Evolutionary conservation across 2,329 filamentous ascomycete genomes (phyloP).

Genomic region (Alternaria arborescens): DNA sequence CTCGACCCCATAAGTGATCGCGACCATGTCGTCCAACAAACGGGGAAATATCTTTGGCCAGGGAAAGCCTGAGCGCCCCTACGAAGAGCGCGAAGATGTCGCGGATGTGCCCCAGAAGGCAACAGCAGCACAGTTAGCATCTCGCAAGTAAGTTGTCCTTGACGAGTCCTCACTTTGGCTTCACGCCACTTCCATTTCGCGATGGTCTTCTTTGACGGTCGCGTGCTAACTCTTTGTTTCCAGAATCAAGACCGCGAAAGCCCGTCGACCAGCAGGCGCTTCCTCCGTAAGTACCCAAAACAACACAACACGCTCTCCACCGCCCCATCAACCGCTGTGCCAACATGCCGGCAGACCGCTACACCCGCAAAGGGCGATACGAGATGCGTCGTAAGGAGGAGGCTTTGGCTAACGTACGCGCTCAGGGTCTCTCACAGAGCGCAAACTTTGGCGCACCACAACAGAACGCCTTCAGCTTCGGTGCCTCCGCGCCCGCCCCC

Average conservation of each 20-base stretch:
- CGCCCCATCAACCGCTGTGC: slow-evolving; percentile 7
- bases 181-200: neutral
- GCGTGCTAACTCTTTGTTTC: slow-evolving; percentile 29
- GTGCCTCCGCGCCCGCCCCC: slow-evolving; percentile 30
- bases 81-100: slow-evolving; percentile 44
- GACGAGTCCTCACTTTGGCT: neutral
- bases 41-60: slow-evolving; percentile 40
- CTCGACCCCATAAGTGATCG: slow-evolving; percentile 20
- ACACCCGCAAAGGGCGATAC: slow-evolving; percentile 17
- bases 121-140: slow-evolving; percentile 63
- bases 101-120: slow-evolving; percentile 60
- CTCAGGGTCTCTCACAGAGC: slow-evolving; percentile 34
- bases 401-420: slow-evolving; percentile 30
- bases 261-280: slow-evolving; percentile 32
- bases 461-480: slow-evolving; percentile 33
- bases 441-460: slow-evolving; percentile 31
- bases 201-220: slow-evolving; percentile 15
- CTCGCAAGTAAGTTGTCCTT: slow-evolving; percentile 61
- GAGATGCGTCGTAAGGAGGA: slow-evolving; percentile 18
- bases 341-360: slow-evolving; percentile 15
- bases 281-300: slow-evolving; percentile 39
- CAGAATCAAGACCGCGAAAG: slow-evolving; percentile 40
- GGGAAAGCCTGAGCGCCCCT: slow-evolving; percentile 38
- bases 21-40: slow-evolving; percentile 41
- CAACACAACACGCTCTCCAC: slow-evolving; percentile 11